These are phyloP conservation scores for Krasilnikovozyma curviuscula DNA, from an alignment of 768 basidiomycete species.

Conservation along the genomic window DNA sequence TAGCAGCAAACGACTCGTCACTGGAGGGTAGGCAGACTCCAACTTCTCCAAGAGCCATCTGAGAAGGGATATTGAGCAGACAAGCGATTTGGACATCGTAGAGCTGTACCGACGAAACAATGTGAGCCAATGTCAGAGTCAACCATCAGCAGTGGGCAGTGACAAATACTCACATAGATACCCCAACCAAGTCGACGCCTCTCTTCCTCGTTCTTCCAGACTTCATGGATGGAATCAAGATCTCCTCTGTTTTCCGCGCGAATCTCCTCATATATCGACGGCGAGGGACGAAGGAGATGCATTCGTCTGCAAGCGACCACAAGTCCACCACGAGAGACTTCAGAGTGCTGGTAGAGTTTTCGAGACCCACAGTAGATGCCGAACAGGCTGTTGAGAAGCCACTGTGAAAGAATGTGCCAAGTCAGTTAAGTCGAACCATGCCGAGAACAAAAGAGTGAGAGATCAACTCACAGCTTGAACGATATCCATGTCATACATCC, in stretches of 20 bases:
- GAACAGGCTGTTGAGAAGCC: conserved; percentile 6
- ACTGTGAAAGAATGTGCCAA: conserved; percentile 10
- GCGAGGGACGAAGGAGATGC: not conserved
- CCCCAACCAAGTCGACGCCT: conserved; percentile 10
- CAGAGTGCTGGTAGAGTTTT: conserved; percentile 11
- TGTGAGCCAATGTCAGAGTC: too few relatives aligned
- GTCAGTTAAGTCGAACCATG: too few relatives aligned
- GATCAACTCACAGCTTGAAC: too few relatives aligned
- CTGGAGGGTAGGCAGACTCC: not conserved
- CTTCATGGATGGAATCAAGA: too few relatives aligned
- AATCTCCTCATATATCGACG: conserved; percentile 1
- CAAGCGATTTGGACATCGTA: conserved; percentile 12
- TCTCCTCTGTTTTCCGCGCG: not conserved
- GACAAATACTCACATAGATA: conserved; percentile 8
- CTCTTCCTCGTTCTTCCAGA: conserved; percentile 9
- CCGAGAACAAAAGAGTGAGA: too few relatives aligned
- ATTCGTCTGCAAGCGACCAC: conserved; percentile 7
- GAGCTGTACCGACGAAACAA: too few relatives aligned
- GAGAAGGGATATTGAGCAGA: conserved; percentile 4
- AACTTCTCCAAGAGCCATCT: conserved; percentile 4
- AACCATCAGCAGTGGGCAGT: too few relatives aligned
- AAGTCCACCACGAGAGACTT: not conserved
- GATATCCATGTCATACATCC: too few relatives aligned
- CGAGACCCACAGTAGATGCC: conserved; percentile 7
- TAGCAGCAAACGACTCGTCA: too few relatives aligned